A percentile compares a stretch with the other conserved stretches of the same genome.
These are phyloP conservation scores for Backusella sp. DNA, from an alignment of 192 early-diverging fungal genomes.

Conservation along the genomic window DNA sequence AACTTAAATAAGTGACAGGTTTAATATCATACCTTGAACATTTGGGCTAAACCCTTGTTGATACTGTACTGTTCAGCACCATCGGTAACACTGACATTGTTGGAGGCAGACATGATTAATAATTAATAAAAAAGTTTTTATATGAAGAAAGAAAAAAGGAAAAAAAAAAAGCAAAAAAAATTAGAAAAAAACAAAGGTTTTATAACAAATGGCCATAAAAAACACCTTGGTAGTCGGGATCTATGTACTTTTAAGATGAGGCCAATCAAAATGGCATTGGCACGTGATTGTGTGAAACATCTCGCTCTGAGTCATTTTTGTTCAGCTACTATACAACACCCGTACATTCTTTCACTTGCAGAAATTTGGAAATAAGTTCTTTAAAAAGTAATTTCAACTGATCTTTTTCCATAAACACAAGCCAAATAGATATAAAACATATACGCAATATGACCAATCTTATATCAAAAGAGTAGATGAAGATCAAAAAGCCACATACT, in stretches of 20 bases:
- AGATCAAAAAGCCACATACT: background rate
- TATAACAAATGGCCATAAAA: background rate
- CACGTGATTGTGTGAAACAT: slow-evolving; percentile 28
- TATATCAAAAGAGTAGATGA: background rate
- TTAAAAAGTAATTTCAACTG: background rate
- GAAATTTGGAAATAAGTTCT: slow-evolving; percentile 1
- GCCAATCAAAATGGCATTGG: background rate
- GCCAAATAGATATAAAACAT: background rate
- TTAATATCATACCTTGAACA: slow-evolving; percentile 77
- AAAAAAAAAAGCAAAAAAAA: background rate
- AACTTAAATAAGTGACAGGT: background rate
- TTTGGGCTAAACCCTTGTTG: slow-evolving; percentile 96
- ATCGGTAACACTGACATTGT: slow-evolving; percentile 1
- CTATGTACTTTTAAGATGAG: background rate
- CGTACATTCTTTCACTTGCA: background rate
- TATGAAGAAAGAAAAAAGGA: background rate
- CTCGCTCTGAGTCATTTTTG: slow-evolving; percentile 18
- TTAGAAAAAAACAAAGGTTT: background rate
- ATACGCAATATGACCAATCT: background rate
- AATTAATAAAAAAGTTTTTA: background rate
- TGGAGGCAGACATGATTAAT: background rate
- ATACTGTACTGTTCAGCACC: slow-evolving; percentile 59
- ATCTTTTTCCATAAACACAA: background rate
- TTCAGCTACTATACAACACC: background rate
- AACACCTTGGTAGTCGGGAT: background rate